phyloP scores from a whole-genome alignment of 176 grass and related monocot genomes.

The Aegilops sharonensis region DNA sequence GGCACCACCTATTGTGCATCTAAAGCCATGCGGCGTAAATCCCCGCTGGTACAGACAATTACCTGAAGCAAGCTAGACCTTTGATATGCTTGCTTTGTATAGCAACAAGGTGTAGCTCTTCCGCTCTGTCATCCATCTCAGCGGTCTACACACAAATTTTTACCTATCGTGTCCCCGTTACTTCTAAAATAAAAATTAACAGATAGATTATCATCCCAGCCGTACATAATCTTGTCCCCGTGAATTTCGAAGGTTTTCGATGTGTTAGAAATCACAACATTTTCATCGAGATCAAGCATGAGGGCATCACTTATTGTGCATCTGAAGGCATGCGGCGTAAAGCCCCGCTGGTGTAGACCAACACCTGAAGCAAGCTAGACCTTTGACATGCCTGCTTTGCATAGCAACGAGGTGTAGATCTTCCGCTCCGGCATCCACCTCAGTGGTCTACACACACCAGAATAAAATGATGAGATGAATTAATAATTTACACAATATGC shows the following conservation, averaged over 20 bases:
- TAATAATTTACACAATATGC: too few species aligned
- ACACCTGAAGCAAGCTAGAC: background rate
- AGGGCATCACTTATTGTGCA: too few species aligned
- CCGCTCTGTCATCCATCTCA: conserved; percentile 18
- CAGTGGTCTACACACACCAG: background rate
- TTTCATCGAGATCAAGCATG: too few species aligned
- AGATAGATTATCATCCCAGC: background rate
- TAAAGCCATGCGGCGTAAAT: too few species aligned
- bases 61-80: conserved; percentile 27
- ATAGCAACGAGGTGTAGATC: conserved; percentile 54
- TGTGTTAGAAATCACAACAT: too few species aligned
- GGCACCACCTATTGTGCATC: too few species aligned
- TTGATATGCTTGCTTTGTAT: conserved; percentile 49
- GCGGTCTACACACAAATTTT: conserved; percentile 34
- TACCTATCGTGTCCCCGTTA: too few species aligned
- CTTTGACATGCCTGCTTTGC: conserved; percentile 10
- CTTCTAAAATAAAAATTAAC: too few species aligned
- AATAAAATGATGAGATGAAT: too few species aligned
- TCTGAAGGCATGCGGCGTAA: too few species aligned
- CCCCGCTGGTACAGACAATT: background rate
- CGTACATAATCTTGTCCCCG: background rate
- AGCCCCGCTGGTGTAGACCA: background rate
- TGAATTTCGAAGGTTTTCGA: too few species aligned
- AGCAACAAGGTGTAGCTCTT: too few species aligned
- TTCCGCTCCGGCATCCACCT: conserved; percentile 39